These are phyloP conservation scores for Aurifilum marmelostoma DNA, from an alignment of 2,329 filamentous ascomycete genomes.

Conservation along the genomic window DNA sequence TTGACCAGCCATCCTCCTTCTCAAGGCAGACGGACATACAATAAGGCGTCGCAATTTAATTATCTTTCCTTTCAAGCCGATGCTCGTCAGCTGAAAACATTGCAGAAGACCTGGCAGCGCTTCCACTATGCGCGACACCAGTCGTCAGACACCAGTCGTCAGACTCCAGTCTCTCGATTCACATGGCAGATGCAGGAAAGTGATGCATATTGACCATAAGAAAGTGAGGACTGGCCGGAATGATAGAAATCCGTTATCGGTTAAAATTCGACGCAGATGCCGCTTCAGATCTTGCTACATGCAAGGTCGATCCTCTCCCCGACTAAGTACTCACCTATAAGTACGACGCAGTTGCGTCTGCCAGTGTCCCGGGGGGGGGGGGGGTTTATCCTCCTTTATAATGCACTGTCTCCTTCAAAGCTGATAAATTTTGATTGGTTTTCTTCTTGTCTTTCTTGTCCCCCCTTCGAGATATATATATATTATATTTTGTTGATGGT, in stretches of 20 bases:
- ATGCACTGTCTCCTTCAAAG: not conserved
- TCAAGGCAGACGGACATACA: too few relatives aligned
- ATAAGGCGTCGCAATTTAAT: too few relatives aligned
- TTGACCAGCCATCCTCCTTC: not conserved
- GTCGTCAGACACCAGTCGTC: not conserved
- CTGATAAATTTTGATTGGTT: not conserved
- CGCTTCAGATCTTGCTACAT: slow-evolving; percentile 3
- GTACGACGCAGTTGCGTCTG: not conserved
- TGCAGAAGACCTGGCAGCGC: not conserved
- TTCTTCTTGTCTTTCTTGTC: not conserved
- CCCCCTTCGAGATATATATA: too few relatives aligned
- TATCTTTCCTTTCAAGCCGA: too few relatives aligned
- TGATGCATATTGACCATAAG: not conserved
- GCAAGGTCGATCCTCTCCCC: not conserved
- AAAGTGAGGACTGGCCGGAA: too few relatives aligned
- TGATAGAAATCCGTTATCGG: not conserved
- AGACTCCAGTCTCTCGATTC: not conserved
- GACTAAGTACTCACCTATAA: too few relatives aligned
- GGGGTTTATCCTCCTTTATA: not conserved
- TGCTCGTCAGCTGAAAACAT: not conserved
- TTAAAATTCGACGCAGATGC: not conserved
- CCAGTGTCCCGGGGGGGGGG: too few relatives aligned
- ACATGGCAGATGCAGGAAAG: not conserved
- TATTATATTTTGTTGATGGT: too few relatives aligned
- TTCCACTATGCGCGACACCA: not conserved